Percentiles rank a stretch among this genome's conserved stretches.
phyloP scores from a whole-genome alignment of 2,329 filamentous ascomycete genomes.

The Fusarium begoniae region DNA sequence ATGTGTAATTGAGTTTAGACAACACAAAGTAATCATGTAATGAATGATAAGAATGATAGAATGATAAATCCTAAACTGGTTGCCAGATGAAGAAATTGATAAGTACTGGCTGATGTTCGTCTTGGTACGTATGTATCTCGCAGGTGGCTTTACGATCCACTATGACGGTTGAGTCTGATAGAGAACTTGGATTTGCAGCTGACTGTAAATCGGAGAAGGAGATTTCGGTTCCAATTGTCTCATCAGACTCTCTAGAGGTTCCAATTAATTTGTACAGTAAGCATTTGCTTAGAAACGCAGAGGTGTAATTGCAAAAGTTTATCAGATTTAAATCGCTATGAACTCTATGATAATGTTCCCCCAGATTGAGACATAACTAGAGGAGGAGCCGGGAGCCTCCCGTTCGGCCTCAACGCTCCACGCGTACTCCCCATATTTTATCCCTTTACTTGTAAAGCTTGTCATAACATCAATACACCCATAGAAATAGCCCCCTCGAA shows the following conservation, averaged over 20 bases:
- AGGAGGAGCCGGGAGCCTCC: neutral
- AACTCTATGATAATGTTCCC: neutral
- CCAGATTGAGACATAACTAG: neutral
- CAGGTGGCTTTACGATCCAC: conserved; percentile 18
- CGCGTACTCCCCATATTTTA: conserved; percentile 30
- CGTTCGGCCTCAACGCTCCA: conserved; percentile 8
- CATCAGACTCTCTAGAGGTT: neutral
- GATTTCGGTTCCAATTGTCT: neutral
- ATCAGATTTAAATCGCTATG: neutral
- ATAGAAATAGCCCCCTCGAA: neutral
- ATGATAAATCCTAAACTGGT: neutral
- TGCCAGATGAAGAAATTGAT: neutral
- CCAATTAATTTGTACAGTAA: too few relatives aligned
- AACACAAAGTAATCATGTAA: too few relatives aligned
- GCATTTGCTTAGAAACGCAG: neutral
- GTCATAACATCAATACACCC: neutral
- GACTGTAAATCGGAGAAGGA: neutral
- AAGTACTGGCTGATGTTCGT: neutral
- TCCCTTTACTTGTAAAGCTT: conserved; percentile 5
- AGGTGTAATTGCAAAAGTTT: neutral
- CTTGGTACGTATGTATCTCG: neutral
- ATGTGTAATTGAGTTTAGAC: neutral
- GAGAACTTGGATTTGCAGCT: neutral
- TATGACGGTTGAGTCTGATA: neutral
- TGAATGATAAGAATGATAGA: neutral